Evolutionary conservation across 208 protist genomes (phyloP).

Genomic region (Sergeia podlipaevii): DNA sequence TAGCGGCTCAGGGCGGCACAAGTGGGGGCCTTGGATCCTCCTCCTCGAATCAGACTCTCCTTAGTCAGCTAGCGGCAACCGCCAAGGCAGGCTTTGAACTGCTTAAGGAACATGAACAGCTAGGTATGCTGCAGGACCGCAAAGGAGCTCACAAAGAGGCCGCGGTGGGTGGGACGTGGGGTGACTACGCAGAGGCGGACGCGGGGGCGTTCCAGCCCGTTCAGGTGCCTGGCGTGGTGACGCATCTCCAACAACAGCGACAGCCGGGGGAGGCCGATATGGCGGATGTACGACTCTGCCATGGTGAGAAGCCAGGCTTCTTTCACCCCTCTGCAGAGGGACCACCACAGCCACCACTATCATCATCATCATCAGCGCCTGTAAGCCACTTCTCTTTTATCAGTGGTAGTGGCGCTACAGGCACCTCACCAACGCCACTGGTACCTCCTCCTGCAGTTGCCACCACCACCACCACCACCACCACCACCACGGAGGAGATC

Average conservation of each 20-base stretch:
- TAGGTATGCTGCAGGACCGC: conserved; percentile 14
- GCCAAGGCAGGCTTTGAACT: conserved; percentile 14
- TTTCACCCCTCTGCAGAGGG: too few species aligned
- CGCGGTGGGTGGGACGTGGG: background rate
- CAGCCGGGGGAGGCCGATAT: background rate
- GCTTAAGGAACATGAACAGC: conserved; percentile 15
- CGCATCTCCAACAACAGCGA: background rate
- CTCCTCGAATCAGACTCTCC: conserved; percentile 6
- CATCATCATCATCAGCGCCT: too few species aligned
- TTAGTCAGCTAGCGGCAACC: conserved; percentile 19
- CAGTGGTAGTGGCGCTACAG: background rate
- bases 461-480: background rate
- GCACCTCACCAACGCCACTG: background rate
- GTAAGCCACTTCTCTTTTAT: too few species aligned
- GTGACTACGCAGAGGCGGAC: background rate
- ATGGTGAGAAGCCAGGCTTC: too few species aligned
- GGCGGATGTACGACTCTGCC: conserved; percentile 15
- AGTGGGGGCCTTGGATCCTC: background rate
- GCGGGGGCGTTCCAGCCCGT: background rate
- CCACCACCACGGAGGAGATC: background rate
- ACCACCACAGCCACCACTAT: too few species aligned
- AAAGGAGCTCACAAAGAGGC: conserved; percentile 5
- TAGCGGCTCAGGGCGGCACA: background rate
- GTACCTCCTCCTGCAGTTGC: too few species aligned
- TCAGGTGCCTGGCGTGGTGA: background rate